Percentiles rank a stretch among this genome's conserved stretches.
Evolutionary conservation across 176 grass and related monocot species (phyloP).

Genomic region (Triticum monococcum): DNA sequence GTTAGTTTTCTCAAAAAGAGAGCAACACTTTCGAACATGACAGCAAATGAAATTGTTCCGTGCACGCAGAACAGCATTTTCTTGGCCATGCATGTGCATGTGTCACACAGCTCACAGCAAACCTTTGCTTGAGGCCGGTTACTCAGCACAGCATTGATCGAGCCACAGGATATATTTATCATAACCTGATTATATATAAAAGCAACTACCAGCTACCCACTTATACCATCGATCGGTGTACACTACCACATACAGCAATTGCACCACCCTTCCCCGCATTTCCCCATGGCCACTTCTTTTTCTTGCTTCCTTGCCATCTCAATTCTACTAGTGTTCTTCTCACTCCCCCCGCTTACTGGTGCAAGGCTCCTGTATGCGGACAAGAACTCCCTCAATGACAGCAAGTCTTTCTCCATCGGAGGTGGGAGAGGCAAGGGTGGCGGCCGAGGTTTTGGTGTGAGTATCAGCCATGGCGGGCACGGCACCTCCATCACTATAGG

Average conservation of each 20-base stretch:
- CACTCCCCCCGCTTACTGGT: slow-evolving; percentile 4
- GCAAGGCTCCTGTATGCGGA: slow-evolving; percentile 17
- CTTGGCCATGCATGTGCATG: neutral
- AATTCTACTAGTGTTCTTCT: neutral
- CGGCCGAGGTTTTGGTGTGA: slow-evolving; percentile 43
- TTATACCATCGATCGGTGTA: neutral
- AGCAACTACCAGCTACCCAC: neutral
- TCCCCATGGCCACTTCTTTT: slow-evolving; percentile 24
- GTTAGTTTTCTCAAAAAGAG: slow-evolving; percentile 24
- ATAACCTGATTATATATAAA: slow-evolving; percentile 11
- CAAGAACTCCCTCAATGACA: slow-evolving; percentile 12
- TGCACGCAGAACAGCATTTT: neutral
- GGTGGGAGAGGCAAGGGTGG: neutral
- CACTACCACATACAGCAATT: neutral
- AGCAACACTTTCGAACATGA: slow-evolving; percentile 4
- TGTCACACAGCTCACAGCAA: slow-evolving; percentile 25
- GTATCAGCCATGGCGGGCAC: slow-evolving; percentile 35
- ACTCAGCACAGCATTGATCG: too few relatives aligned
- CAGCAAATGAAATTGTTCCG: neutral
- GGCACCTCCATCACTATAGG: slow-evolving; percentile 36
- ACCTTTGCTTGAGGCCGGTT: neutral
- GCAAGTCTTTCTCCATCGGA: slow-evolving; percentile 32
- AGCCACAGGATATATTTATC: neutral
- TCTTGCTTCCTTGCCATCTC: neutral
- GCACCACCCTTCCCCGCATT: neutral